These are phyloP conservation scores for Sporobolomyces roseus DNA, from an alignment of 768 basidiomycete species.

Conservation along the genomic window DNA sequence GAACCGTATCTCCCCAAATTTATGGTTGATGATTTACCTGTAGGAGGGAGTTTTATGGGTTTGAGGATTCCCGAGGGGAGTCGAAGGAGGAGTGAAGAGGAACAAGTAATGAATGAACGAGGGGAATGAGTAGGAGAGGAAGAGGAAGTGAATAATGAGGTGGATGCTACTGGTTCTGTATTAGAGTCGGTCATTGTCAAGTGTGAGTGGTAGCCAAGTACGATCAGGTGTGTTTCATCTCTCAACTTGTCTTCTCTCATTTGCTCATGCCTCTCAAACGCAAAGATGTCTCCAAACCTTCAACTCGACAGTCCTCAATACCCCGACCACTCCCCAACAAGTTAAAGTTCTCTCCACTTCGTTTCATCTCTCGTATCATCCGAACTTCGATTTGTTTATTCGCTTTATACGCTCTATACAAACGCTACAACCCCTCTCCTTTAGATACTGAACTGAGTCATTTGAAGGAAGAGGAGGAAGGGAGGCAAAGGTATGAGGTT, in stretches of 20 bases:
- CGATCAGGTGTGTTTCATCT: no score
- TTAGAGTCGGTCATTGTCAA: no score
- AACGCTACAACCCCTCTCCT: background rate
- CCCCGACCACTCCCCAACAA: background rate
- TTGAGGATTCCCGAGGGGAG: constrained; percentile 76
- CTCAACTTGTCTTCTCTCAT: no score
- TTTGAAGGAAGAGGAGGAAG: no score
- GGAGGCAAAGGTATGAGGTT: constrained; percentile 18
- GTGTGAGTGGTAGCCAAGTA: no score
- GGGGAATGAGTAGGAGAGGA: background rate
- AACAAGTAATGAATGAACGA: constrained; percentile 55
- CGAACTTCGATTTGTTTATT: constrained; percentile 3
- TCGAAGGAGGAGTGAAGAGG: constrained; percentile 72
- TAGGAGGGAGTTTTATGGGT: constrained; percentile 66
- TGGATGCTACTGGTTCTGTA: background rate
- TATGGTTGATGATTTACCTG: constrained; percentile 65
- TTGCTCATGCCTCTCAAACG: no score
- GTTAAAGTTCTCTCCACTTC: background rate
- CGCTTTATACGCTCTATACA: constrained; percentile 11
- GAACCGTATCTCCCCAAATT: constrained; percentile 80
- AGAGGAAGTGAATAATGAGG: background rate
- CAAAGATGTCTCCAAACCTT: no score
- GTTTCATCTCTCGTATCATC: background rate
- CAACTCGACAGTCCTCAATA: no score
- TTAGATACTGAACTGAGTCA: no score